Base-by-base conservation (phyloP, 2,329 filamentous ascomycete genomes). In the Stemphylium lycopersici region DNA sequence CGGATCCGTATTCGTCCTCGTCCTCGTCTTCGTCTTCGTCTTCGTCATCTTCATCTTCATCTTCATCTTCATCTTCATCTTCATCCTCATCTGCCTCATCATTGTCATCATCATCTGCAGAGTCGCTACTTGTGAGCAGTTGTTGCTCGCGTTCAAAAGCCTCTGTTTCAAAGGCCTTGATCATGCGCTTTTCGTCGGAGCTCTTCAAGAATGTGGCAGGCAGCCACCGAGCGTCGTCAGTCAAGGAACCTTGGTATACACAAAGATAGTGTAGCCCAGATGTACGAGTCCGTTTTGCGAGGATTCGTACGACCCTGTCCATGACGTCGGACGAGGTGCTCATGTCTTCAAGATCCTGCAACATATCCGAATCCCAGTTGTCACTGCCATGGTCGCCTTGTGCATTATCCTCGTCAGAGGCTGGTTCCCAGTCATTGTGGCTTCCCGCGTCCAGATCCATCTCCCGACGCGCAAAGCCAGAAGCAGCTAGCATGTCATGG, bases 31-130 rank as follows among this genome's bases (percentile, higher is more conserved):
- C 81, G 62, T 81, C 71, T 65, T 55, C 77, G 63, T 48, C 38
- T 2, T 51, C 52, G 4, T 49, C 29, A 31, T 75, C 68, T 15
- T 76, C 52, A 3, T 58, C 49, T 1, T 59, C 54, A 4, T 56
- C 49, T 13, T n/a, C 86, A 58, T 91, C 86, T 7, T 84, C 81
- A 63, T 81, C 71, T n/a, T n/a, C 86, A 58, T 91, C 86, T 7
- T 84, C 81, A 63, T 81, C 71, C 65, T 55, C 77, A 63, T 48
- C 38, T 2, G 31, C 36, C 1, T 51, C 52, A 6, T 49, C 29
- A 31, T 75, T 68, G 15, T 76, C 52, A 3, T 58, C 49, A 1
- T 59, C 54, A 4, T 56, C 49, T 13, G 41, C 41, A 2, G 59
- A 58, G n/a, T 61, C 61, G 36, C 57, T 66, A 58, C 59, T 55